phyloP scores from a whole-genome alignment of 441 rosid species.

The Populus hybrid region DNA sequence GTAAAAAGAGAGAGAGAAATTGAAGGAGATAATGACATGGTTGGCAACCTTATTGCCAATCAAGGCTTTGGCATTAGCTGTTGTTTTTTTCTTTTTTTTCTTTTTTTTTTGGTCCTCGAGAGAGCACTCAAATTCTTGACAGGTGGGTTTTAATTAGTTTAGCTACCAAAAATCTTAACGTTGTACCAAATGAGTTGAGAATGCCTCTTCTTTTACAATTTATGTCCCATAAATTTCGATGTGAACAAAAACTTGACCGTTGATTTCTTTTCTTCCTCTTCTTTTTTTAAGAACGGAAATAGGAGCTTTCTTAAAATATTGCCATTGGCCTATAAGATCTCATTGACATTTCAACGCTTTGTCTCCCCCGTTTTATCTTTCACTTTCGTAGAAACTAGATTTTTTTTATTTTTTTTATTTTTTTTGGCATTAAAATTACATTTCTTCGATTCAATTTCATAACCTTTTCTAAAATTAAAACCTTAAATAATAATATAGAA shows the following conservation, averaged over 20 bases:
- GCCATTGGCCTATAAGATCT: no score
- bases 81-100: no score
- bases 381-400: no score
- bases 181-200: neutral
- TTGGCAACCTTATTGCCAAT: conserved; percentile 1
- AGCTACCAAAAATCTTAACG: neutral
- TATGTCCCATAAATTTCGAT: neutral
- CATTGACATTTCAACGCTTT: no score
- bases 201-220: neutral
- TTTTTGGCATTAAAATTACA: no score
- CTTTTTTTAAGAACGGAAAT: neutral
- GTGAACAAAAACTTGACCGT: neutral
- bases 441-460: no score
- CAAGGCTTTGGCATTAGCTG: no score
- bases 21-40: neutral
- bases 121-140: neutral
- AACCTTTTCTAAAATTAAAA: no score
- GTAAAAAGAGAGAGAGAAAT: conserved; percentile 22
- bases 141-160: neutral
- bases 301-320: no score
- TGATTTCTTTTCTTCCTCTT: neutral
- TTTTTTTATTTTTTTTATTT: no score
- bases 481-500: no score
- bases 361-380: no score
- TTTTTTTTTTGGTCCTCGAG: neutral